Evolutionary conservation across 768 basidiomycete species (phyloP).

Genomic region (Rubroboletus pulcherrimus): DNA sequence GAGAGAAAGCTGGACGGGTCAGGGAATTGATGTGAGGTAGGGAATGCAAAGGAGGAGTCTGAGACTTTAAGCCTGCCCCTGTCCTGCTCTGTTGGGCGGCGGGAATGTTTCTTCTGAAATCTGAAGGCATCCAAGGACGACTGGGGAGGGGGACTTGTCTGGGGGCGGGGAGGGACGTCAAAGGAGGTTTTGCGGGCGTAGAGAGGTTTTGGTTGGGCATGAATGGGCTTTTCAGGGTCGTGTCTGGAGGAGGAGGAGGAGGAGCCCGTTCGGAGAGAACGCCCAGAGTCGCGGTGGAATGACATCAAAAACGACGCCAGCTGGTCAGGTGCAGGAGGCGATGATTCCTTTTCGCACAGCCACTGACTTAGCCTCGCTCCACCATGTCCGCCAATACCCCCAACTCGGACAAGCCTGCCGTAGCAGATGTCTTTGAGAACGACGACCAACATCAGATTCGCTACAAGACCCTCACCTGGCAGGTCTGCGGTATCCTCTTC

Average conservation of each 20-base stretch:
- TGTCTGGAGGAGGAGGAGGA: slow-evolving; percentile 58
- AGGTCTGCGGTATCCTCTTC: not conserved
- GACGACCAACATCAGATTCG: slow-evolving; percentile 31
- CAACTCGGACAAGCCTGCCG: not conserved
- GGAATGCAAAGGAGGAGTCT: slow-evolving; percentile 27
- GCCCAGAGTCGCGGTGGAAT: slow-evolving; percentile 23
- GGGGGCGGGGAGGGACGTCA: slow-evolving; percentile 44
- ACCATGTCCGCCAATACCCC: not conserved
- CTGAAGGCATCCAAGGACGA: slow-evolving; percentile 10
- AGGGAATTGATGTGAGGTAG: slow-evolving; percentile 24
- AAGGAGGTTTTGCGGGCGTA: slow-evolving; percentile 38
- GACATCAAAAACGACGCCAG: slow-evolving; percentile 14
- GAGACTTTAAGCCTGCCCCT: slow-evolving; percentile 26
- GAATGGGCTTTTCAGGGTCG: slow-evolving; percentile 38
- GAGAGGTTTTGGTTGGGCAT: slow-evolving; percentile 9
- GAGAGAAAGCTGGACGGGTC: slow-evolving; percentile 26
- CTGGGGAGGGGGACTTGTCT: slow-evolving; percentile 35
- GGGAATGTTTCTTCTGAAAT: slow-evolving; percentile 22
- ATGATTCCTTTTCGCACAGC: too few relatives aligned
- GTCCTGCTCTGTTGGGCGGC: slow-evolving; percentile 24
- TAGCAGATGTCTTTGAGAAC: slow-evolving; percentile 38
- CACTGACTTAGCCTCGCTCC: not conserved
- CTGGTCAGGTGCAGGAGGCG: not conserved
- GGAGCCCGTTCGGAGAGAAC: slow-evolving; percentile 49
- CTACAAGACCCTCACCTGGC: slow-evolving; percentile 4